phyloP scores from a whole-genome alignment of 768 basidiomycete genomes.

The Auricularia sp. region DNA sequence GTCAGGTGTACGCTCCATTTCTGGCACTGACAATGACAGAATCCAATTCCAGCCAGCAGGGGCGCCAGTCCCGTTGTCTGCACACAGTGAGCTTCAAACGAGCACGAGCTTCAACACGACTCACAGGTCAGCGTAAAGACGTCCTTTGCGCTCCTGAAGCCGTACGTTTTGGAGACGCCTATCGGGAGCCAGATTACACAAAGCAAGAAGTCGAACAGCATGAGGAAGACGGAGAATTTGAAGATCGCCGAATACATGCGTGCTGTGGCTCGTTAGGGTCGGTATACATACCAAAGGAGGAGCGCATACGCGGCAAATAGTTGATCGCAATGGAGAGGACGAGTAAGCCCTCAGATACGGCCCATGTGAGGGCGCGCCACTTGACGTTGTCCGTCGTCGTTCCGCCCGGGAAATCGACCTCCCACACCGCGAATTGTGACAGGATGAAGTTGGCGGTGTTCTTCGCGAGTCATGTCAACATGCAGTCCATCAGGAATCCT shows the following conservation, averaged over 20 bases:
- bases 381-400: constrained; percentile 58
- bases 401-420: constrained; percentile 75
- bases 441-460: constrained; percentile 85
- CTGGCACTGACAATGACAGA: constrained; percentile 57
- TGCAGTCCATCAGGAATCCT: no score
- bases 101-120: constrained; percentile 13
- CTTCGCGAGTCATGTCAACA: constrained; percentile 27
- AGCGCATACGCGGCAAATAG: constrained; percentile 58
- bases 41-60: constrained; percentile 87
- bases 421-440: constrained; percentile 73
- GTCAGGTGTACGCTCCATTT: background rate
- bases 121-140: constrained; percentile 74
- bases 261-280: constrained; percentile 12
- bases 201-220: constrained; percentile 80
- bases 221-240: constrained; percentile 59
- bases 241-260: constrained; percentile 60
- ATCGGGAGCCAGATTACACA: constrained; percentile 90
- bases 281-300: background rate
- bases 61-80: constrained; percentile 85
- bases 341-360: constrained; percentile 62
- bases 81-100: background rate
- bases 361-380: constrained; percentile 83
- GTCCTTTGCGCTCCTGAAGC: constrained; percentile 73
- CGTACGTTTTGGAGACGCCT: constrained; percentile 80
- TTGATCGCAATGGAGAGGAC: constrained; percentile 70